Conservation (phyloP, 306 rosid species). For the Psophocarpus tetragonolobus region DNA sequence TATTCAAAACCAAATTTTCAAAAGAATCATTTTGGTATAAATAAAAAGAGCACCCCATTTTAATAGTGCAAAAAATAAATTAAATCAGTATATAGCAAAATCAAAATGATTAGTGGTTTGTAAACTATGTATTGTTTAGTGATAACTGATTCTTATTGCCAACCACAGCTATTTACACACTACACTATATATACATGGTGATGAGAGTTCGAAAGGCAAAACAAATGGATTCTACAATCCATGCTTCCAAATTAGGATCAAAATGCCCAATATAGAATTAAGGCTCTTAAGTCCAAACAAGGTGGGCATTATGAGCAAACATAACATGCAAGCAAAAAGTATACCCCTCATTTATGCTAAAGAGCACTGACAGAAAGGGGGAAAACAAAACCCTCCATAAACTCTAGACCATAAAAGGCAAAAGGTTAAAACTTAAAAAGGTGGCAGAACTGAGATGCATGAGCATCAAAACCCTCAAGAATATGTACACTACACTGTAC, state of each 20-base stretch:
- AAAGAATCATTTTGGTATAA: background rate
- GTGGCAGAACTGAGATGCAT: conserved; percentile 40
- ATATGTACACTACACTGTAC: conserved; percentile 67
- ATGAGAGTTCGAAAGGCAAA: conserved; percentile 17
- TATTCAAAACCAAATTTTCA: background rate
- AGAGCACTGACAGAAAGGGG: conserved; percentile 33
- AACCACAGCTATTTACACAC: conserved; percentile 22
- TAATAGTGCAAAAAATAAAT: background rate
- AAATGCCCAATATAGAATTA: conserved; percentile 23
- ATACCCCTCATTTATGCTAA: conserved; percentile 29
- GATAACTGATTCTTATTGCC: background rate
- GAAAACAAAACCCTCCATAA: conserved; percentile 34
- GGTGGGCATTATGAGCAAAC: conserved; percentile 32
- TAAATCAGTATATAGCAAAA: background rate
- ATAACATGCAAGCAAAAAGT: conserved; percentile 36
- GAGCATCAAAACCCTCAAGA: conserved; percentile 45
- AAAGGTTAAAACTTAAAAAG: conserved; percentile 27
- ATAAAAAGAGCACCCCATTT: background rate
- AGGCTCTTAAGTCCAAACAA: background rate
- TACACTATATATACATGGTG: conserved; percentile 27
- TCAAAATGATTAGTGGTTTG: background rate
- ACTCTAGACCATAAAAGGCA: conserved; percentile 35
- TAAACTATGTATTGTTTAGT: background rate
- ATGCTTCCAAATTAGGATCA: conserved; percentile 9
- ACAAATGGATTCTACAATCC: conserved; percentile 5